Evolutionary conservation across 23 red algal species (phyloP), one percentile per base, ranked within the genome.

Genomic region (Gracilaria caudata): DNA sequence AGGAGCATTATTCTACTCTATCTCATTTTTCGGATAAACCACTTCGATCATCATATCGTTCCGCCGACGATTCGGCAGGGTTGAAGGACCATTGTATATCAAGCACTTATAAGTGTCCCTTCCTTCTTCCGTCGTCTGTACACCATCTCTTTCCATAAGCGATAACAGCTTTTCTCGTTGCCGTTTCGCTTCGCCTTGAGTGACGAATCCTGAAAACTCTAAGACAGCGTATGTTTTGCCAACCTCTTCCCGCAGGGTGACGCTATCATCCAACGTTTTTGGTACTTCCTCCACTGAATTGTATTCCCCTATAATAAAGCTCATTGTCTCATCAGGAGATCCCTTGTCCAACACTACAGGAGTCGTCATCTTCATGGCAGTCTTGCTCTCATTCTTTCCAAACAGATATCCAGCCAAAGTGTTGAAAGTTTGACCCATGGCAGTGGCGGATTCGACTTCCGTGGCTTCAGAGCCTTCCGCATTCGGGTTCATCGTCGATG

Each of bases 321-420:
- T 85, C 82, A 88, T 94, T 10, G 73, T 87, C 68, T 89, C 85
- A 39, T 80, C 35, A 12, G 44, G 73, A 41, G 55, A 41, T 36
- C 90, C 90, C 39, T 93, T 89, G 28, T 73, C 57, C 30, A 89
- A 60, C 6, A 95, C 77, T 28, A 95, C 93, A 21, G 93, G 93
- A 35, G 93, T 95, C 0, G 93, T 95, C 93, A 95, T 95, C 54
- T 83, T 82, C 86, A 95, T 95, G 0, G 77, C 60, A 56, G 60
- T 81, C 13, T 88, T 88, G 16, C 25, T 49, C 16, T 75, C 81
- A 72, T 95, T 95, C 55, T 88, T 88, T 21, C 93, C 93, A 78
- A 95, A 95, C 19, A 95, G 47, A 58, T 88, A 95, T 12, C 87
- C 77, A 38, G 93, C 93, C 16, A 95, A 86, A 13, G 45, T 90